Conservation (phyloP, 129 eudicot species). For the Flaveria trinervia region DNA sequence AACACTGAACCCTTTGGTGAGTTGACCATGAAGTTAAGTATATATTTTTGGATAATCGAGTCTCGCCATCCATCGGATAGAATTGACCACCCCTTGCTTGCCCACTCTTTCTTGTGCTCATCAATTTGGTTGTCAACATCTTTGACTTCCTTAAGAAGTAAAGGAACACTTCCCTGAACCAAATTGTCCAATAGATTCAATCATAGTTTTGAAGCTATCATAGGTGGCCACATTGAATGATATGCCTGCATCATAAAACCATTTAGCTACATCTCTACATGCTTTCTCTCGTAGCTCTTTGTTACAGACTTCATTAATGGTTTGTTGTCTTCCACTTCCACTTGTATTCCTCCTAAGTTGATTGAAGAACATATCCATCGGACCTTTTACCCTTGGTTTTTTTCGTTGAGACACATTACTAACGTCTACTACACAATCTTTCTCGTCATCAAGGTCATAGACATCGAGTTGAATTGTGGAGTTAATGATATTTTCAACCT, state of each 20-base stretch:
- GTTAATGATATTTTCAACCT: too few relatives aligned
- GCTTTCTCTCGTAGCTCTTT: slow-evolving; percentile 14
- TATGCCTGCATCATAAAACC: slow-evolving; percentile 28
- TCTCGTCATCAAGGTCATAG: neutral
- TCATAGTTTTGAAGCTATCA: neutral
- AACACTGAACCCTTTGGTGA: too few relatives aligned
- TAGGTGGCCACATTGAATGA: slow-evolving; percentile 9
- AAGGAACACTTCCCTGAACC: neutral
- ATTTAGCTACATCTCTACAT: neutral
- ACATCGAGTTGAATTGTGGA: too few relatives aligned
- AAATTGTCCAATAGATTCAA: neutral
- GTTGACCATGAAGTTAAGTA: too few relatives aligned
- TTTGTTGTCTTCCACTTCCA: neutral
- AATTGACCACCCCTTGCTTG: too few relatives aligned
- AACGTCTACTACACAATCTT: neutral
- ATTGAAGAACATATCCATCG: neutral
- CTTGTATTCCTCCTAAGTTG: slow-evolving; percentile 1
- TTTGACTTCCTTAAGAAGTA: neutral
- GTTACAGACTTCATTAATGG: neutral
- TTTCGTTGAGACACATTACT: neutral
- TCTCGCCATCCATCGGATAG: too few relatives aligned
- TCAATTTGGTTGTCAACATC: neutral
- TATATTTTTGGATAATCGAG: too few relatives aligned
- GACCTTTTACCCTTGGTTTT: slow-evolving; percentile 24
- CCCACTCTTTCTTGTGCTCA: neutral